Conservation (phyloP, 208 protist species). For the Leishmania major region DNA sequence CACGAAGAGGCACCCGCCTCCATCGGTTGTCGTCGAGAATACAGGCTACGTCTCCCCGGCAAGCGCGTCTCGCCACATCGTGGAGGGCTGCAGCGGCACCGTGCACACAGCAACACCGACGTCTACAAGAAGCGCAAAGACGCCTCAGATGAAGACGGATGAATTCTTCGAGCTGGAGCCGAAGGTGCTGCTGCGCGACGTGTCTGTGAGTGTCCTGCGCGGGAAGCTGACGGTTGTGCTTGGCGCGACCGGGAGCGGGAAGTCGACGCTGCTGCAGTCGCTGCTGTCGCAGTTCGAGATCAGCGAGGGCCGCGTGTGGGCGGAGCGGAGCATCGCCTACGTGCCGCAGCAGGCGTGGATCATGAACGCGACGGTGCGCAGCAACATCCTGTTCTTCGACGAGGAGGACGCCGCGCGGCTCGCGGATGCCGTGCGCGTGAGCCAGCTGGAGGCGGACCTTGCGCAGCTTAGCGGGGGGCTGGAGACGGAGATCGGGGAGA, state of each 20-base stretch:
- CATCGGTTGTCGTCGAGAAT: background rate
- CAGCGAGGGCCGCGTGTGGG: background rate
- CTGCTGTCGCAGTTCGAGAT: background rate
- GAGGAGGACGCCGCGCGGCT: conserved; percentile 54
- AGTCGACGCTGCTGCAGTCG: conserved; percentile 58
- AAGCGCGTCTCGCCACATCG: background rate
- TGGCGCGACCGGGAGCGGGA: conserved; percentile 75
- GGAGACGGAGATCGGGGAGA: conserved; percentile 89
- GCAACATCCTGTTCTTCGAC: conserved; percentile 94
- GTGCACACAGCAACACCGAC: background rate
- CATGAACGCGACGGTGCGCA: conserved; percentile 92
- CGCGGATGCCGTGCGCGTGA: conserved; percentile 42
- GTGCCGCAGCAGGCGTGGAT: conserved; percentile 93
- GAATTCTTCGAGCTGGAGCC: conserved; percentile 42
- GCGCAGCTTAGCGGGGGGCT: conserved; percentile 80
- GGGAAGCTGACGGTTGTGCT: conserved; percentile 70
- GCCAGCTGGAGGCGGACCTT: conserved; percentile 89
- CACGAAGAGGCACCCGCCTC: background rate
- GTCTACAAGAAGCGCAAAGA: background rate
- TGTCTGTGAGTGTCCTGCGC: conserved; percentile 43
- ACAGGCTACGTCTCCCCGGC: background rate
- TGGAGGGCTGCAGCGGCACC: background rate
- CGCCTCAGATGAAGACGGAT: background rate
- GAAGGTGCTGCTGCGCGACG: conserved; percentile 37
- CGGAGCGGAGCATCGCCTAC: conserved; percentile 71